Evolutionary conservation across 192 early-diverging fungal genomes (phyloP), one percentile per base, ranked within the genome.

Genomic region (Backusella circina): DNA sequence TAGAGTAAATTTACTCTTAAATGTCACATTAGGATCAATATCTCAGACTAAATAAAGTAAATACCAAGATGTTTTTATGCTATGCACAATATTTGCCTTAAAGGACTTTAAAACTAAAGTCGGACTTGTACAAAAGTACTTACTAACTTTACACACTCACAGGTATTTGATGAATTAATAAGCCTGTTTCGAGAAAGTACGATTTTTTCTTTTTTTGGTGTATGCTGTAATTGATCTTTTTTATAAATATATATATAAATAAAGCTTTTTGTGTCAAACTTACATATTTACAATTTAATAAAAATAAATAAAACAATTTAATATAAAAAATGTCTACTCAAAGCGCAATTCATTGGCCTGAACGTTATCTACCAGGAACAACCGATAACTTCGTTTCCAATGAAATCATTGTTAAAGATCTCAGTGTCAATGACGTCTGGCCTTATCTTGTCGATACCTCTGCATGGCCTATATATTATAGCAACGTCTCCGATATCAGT

Each of bases 381-480:
- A 68, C 67, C 18, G 67, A 68, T 4, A 68, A 68, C n/a, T 68
- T 68, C 23, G 67, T 68, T 21, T 68, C 67, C 16, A 68, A 68
- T 5, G 67, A 68, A 38, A 68, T 68, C 35, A 37, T 68, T 37
- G 67, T 68, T 12, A 33, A 68, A 23, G 36, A 21, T 21, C 32
- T 68, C 35, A 35, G n/a, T 35, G 67, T 38, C 35, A 38, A 68
- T 6, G 37, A 68, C 26, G 67, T 68, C 6, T 68, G 67, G 67
- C 67, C 67, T 3, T 68, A 23, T 18, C 36, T 68, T n/a, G 8
- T 68, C 10, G 21, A 68, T 37, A 68, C 67, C 18, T 68, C 67
- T 35, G n/a, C 15, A 39, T 68, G 67, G 67, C 16, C 35, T 8
- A 68, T 18, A 12, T 68, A 68, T 21, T 68, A 68, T 39, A 38